Base-by-base conservation (phyloP, 192 early-diverging fungal species). In the Podila epicladia region DNA sequence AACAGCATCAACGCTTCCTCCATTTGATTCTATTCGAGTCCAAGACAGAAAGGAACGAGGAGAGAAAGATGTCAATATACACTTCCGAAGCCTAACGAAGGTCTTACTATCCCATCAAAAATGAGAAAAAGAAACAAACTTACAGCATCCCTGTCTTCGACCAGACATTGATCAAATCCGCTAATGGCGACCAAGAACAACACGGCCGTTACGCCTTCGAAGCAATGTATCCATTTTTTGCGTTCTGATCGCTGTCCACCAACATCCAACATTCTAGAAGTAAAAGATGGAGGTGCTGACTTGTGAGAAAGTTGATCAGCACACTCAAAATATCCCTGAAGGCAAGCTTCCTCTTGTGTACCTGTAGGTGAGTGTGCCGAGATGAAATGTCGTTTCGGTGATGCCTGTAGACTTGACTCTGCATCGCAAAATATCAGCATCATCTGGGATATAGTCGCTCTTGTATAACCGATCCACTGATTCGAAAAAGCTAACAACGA, bases 351-450 rank as follows among this genome's bases (percentile, higher is more conserved):
- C 38, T 12, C 9, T 11, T 17, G 13, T 15, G 7, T 90, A 82
- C 93, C 86, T 78, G 65, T 89, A 90, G 4, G 84, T 89, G n/a
- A 90, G 72, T 35, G 71, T 75, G 2, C 86, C 84, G 24, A 91
- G 69, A 41, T 87, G 86, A 55, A 91, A 89, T 5, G 69, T 78
- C 3, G 89, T 91, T 65, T 91, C 90, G 7, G 87, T 84, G 19
- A 91, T 90, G 9, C 89, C 89, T 4, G 89, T 90, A 19, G 90
- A 88, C 61, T 90, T 91, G 38, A 87, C 84, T 50, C 90, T 83
- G 62, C 86, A 86, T n/a, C 89, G 69, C 37, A 91, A 58, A 31
- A 91, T 88, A 72, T 91, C 90, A 26, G 88, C 85, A 41, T 91
- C 88, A 26, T 70, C 80, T n/a, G 90, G 90, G 48, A 82, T 73